Evolutionary conservation across 2,329 filamentous ascomycete species (phyloP), one percentile per base, ranked within the genome.

Genomic region (Bisporella sp.): DNA sequence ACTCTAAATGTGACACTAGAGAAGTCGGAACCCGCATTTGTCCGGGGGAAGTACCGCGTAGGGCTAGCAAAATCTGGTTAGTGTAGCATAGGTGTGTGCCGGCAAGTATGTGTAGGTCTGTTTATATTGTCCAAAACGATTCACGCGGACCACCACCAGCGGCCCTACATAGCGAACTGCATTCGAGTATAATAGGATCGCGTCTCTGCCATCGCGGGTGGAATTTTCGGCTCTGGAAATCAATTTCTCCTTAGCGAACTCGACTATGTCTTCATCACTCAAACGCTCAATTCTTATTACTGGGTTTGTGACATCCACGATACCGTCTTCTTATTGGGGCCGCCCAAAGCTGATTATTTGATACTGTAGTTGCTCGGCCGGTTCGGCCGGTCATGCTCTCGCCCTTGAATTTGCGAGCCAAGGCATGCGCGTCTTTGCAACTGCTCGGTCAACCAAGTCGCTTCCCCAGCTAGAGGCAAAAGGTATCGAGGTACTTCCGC

Each of bases 371-470:
- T 58, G 54, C 49, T 57, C 54, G 32, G 41, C 5, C 11, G 54
- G 55, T 30, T 41, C 46, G 13, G 48, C 55, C 31, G 55, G 54
- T 33, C 42, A 57, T 49, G 55, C 55, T 46, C 52, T 57, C 9
- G 59, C 61, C 0, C 54, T 69, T 1, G 64, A 65, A 7, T 49
- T 64, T 1, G 64, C 58, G 4, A 57, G 66, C 21, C 62, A 61
- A 44, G 57, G 57, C 41, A 47, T 57, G 30, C 51, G 56, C 32
- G 52, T 56, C 5, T 57, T 55, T 41, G 52, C 54, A 31, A 54
- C 54, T 5, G 54, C 54, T 43, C 54, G 54, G 5, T 47, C 46
- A 13, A 49, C 44, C 13, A 50, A 48, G 33, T 49, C 50, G 7
- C 53, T 54, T 45, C 11, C 46, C 11, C 13, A 46, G 28, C 52